Conservation (phyloP, 768 basidiomycete genomes). For the Tubosaeta sp. region DNA sequence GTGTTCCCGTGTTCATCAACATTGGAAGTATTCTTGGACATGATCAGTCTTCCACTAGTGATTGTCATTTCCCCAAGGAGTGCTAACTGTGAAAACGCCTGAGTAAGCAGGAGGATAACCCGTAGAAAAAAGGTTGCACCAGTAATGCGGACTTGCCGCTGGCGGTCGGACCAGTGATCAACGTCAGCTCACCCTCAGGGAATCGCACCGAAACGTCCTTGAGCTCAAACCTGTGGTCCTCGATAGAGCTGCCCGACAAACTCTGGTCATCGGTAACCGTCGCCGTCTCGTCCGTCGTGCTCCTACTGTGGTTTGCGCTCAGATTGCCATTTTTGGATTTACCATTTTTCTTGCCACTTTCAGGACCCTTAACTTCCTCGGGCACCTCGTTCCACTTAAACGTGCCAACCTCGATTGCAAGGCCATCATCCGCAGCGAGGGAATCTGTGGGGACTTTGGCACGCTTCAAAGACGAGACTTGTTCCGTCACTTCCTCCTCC, state of each 20-base stretch:
- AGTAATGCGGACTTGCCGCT: slow-evolving; percentile 48
- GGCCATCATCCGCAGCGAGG: slow-evolving; percentile 28
- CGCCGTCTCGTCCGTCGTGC: slow-evolving; percentile 5
- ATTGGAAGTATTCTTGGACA: slow-evolving; percentile 46
- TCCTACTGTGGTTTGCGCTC: not conserved
- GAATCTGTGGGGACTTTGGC: slow-evolving; percentile 20
- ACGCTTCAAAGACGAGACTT: slow-evolving; percentile 55
- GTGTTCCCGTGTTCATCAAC: slow-evolving; percentile 59
- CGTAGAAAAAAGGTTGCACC: slow-evolving; percentile 16
- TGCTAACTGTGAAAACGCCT: slow-evolving; percentile 22
- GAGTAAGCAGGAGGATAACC: not conserved
- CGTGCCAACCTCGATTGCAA: slow-evolving; percentile 47
- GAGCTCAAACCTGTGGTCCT: slow-evolving; percentile 39
- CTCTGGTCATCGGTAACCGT: slow-evolving; percentile 15
- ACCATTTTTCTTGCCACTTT: slow-evolving; percentile 16
- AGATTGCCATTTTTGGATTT: slow-evolving; percentile 3
- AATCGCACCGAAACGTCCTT: slow-evolving; percentile 43
- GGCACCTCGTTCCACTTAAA: slow-evolving; percentile 58
- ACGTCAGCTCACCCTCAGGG: slow-evolving; percentile 43
- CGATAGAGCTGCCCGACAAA: slow-evolving; percentile 12
- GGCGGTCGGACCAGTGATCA: slow-evolving; percentile 47
- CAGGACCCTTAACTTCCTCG: slow-evolving; percentile 23
- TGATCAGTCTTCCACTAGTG: slow-evolving; percentile 31
- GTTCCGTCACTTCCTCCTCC: slow-evolving; percentile 60
- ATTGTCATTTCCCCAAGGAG: slow-evolving; percentile 39